Percentiles rank a stretch among this genome's conserved stretches.
Conservation (phyloP, 257 asterid species). For the Coffea eugenioides region DNA sequence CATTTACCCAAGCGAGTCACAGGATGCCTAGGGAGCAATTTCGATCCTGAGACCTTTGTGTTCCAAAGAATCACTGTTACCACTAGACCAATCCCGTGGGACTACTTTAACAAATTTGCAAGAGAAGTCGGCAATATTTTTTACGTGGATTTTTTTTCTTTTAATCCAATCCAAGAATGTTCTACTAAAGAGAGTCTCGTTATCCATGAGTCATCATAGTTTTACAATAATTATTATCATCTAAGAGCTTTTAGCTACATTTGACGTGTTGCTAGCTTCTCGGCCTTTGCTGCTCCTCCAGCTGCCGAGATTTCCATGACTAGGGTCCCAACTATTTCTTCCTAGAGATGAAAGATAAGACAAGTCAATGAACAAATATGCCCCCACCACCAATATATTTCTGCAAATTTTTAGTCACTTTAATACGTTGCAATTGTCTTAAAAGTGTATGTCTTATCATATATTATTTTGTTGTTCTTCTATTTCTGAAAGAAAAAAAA, state of each 20-base stretch:
- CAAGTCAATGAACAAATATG: constrained; percentile 21
- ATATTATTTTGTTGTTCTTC: background rate
- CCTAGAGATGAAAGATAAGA: constrained; percentile 26
- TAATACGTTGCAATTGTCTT: background rate
- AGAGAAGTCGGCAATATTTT: background rate
- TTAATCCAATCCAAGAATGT: background rate
- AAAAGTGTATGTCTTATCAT: background rate
- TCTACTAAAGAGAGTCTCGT: background rate
- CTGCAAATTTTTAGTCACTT: background rate
- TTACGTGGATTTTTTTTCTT: background rate
- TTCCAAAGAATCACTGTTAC: too few relatives aligned
- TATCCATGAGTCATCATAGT: background rate
- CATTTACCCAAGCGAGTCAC: too few relatives aligned
- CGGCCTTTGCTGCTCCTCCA: constrained; percentile 27
- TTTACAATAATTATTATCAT: background rate
- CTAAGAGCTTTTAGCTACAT: constrained; percentile 9
- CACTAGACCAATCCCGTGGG: too few relatives aligned
- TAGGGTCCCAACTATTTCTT: constrained; percentile 20
- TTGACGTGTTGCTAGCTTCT: constrained; percentile 21
- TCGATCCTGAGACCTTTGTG: too few relatives aligned
- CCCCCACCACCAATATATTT: constrained; percentile 22
- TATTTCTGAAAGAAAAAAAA: background rate
- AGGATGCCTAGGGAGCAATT: too few relatives aligned
- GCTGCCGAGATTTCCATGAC: constrained; percentile 18
- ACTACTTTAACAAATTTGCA: background rate